Conservation (phyloP, 2,329 filamentous ascomycete genomes). For the Hymenoscyphus fructigenus region DNA sequence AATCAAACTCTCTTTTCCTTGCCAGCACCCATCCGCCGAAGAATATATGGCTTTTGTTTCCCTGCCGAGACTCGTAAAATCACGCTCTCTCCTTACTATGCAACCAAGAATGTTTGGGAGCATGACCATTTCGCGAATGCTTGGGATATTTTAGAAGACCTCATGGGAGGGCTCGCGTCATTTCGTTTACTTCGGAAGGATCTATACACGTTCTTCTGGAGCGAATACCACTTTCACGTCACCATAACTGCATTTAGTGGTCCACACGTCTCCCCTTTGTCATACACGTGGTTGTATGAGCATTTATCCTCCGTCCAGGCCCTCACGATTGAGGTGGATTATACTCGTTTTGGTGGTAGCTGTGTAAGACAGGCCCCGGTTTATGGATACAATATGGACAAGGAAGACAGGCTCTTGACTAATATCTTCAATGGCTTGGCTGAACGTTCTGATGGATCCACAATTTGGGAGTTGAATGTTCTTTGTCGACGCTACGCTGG, state of each 20-base stretch:
- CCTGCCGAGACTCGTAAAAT: slow-evolving; percentile 26
- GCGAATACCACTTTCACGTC: slow-evolving; percentile 35
- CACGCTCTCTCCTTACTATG: slow-evolving; percentile 28
- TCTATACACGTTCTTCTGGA: slow-evolving; percentile 36
- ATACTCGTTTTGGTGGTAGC: slow-evolving; percentile 32
- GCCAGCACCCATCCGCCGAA: slow-evolving; percentile 21
- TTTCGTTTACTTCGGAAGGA: slow-evolving; percentile 29
- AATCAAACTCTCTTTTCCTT: slow-evolving; percentile 20
- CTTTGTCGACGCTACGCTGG: slow-evolving; percentile 23
- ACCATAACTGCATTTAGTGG: slow-evolving; percentile 31
- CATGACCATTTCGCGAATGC: slow-evolving; percentile 29
- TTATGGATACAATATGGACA: slow-evolving; percentile 19
- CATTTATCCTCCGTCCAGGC: slow-evolving; percentile 29
- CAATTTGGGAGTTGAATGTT: slow-evolving; percentile 23
- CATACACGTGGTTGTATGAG: slow-evolving; percentile 28
- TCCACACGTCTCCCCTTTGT: slow-evolving; percentile 29
- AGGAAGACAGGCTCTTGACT: slow-evolving; percentile 21
- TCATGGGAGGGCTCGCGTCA: slow-evolving; percentile 26
- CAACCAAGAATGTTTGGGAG: slow-evolving; percentile 28
- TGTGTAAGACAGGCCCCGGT: slow-evolving; percentile 16
- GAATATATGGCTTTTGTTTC: slow-evolving; percentile 33
- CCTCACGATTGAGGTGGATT: slow-evolving; percentile 35
- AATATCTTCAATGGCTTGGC: slow-evolving; percentile 20
- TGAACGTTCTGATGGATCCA: slow-evolving; percentile 10
- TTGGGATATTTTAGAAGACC: slow-evolving; percentile 29